A percentile compares a stretch with the other conserved stretches of the same genome.
Conservation (phyloP, 192 early-diverging fungal species). For the Paraglomus brasilianum region DNA sequence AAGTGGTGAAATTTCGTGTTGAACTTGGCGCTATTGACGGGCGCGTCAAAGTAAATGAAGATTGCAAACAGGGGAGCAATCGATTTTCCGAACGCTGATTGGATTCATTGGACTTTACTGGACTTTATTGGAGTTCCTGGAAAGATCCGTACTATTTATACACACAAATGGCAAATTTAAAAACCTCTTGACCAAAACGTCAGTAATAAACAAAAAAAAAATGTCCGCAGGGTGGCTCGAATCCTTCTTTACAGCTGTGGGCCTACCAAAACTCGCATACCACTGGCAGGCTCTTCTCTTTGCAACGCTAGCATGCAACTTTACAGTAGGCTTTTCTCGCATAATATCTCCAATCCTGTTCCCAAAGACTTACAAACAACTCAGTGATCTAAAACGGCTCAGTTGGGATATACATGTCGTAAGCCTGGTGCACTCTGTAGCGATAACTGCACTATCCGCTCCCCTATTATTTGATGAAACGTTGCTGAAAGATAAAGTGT, state of each 20-base stretch:
- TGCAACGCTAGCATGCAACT: conserved; percentile 49
- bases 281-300: conserved; percentile 66
- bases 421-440: conserved; percentile 72
- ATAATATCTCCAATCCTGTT: conserved; percentile 63
- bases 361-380: conserved; percentile 61
- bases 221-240: neutral
- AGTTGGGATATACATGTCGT: conserved; percentile 71
- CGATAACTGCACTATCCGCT: conserved; percentile 61
- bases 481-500: conserved; percentile 65
- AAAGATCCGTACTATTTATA: too few species aligned
- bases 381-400: conserved; percentile 54
- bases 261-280: conserved; percentile 52
- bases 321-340: conserved; percentile 60
- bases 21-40: too few species aligned
- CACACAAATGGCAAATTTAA: too few species aligned
- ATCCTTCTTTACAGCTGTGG: conserved; percentile 49
- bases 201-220: neutral
- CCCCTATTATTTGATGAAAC: conserved; percentile 68
- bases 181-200: neutral
- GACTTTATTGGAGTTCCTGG: too few species aligned
- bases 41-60: too few species aligned
- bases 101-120: too few species aligned
- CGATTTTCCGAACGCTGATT: too few species aligned
- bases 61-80: too few species aligned
- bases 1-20: too few species aligned